These are phyloP conservation scores for Lepidium aucheri DNA, from an alignment of 345 rosid genomes.

Conservation along the genomic window DNA sequence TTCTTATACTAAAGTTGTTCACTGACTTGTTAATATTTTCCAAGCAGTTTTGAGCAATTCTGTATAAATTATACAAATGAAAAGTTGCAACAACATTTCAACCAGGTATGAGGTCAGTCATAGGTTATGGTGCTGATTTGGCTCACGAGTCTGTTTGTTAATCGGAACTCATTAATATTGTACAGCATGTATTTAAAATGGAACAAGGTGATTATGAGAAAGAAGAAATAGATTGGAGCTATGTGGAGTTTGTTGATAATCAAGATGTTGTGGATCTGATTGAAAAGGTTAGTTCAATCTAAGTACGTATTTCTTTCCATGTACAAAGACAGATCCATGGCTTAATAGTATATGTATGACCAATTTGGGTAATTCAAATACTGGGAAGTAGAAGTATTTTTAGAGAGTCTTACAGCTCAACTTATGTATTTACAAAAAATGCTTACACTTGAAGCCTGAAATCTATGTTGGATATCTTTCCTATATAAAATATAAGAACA, in stretches of 20 bases:
- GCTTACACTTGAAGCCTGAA: neutral
- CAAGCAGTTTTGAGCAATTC: conserved; percentile 81
- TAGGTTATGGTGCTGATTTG: conserved; percentile 23
- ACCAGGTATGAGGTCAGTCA: conserved; percentile 77
- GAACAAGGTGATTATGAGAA: conserved; percentile 69
- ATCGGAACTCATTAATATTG: conserved; percentile 24
- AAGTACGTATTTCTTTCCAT: neutral
- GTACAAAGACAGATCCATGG: neutral
- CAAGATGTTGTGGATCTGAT: conserved; percentile 83
- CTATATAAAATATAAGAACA: neutral
- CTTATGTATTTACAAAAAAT: neutral
- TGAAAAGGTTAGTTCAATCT: conserved; percentile 57
- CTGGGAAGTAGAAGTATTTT: too few relatives aligned
- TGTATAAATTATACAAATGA: conserved; percentile 92
- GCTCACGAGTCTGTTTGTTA: conserved; percentile 14
- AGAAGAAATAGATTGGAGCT: conserved; percentile 90
- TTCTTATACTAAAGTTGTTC: neutral
- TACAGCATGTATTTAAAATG: conserved; percentile 86
- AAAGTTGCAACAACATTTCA: conserved; percentile 97
- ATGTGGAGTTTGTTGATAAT: conserved; percentile 76
- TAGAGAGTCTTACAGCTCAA: neutral
- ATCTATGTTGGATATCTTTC: neutral
- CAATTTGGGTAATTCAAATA: neutral
- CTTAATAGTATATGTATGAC: neutral
- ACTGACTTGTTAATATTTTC: conserved; percentile 2